phyloP scores from a whole-genome alignment of 75 land plant genomes.

The Pseudotsuga menziesii region DNA sequence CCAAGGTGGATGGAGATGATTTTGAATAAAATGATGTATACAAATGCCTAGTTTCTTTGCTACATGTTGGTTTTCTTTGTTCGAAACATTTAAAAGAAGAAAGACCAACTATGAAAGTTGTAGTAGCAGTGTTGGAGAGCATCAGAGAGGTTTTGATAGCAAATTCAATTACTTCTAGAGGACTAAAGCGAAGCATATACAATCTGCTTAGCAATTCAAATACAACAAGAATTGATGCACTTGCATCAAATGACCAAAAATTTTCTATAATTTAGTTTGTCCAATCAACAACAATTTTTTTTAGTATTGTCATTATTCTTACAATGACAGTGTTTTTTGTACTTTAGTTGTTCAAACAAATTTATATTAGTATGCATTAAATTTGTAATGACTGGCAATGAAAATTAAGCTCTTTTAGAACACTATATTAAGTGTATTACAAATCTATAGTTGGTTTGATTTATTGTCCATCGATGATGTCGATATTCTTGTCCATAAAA shows the following conservation, averaged over 20 bases:
- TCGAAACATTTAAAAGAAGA: conserved; percentile 22
- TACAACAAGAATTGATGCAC: neutral
- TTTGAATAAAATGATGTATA: neutral
- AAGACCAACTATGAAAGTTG: conserved; percentile 35
- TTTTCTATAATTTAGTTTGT: neutral
- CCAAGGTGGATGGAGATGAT: neutral
- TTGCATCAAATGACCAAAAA: no score
- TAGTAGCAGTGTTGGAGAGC: neutral
- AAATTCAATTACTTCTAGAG: neutral
- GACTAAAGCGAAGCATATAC: neutral
- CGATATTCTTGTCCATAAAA: no score
- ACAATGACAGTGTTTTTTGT: no score
- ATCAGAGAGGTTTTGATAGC: neutral
- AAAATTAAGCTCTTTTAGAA: no score
- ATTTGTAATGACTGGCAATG: no score
- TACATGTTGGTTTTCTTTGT: conserved; percentile 20
- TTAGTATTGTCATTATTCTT: no score
- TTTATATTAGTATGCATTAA: no score
- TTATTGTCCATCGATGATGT: no score
- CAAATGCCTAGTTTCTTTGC: neutral
- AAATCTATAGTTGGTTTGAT: no score
- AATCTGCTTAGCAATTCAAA: neutral
- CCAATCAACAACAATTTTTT: no score
- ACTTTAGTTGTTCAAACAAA: no score
- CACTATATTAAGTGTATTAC: no score